A percentile compares a stretch with the other conserved stretches of the same genome.
phyloP scores from a whole-genome alignment of 148 eudicot species.

The Spergularia marina region DNA sequence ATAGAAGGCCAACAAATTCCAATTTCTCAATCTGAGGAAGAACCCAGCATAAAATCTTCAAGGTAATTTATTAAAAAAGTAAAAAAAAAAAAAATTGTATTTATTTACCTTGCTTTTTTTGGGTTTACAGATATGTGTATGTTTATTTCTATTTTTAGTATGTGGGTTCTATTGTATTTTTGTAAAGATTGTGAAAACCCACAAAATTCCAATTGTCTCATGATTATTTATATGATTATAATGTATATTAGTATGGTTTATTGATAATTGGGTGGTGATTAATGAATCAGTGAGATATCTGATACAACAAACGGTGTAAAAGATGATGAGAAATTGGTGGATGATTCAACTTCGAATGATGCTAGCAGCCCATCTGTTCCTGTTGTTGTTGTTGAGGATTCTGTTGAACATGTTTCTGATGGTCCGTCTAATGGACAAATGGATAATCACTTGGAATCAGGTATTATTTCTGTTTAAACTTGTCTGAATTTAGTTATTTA shows the following conservation, averaged over 20 bases:
- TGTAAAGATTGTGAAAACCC: neutral
- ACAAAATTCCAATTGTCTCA: too few relatives aligned
- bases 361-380: slow-evolving; percentile 5
- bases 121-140: neutral
- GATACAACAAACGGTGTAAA: slow-evolving; percentile 23
- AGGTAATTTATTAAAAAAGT: slow-evolving; percentile 22
- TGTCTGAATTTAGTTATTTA: slow-evolving; percentile 3
- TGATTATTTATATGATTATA: too few relatives aligned
- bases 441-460: slow-evolving; percentile 23
- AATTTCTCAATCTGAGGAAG: slow-evolving; percentile 15
- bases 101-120: neutral
- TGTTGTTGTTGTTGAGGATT: slow-evolving; percentile 2
- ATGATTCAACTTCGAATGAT: slow-evolving; percentile 9
- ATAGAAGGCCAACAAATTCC: slow-evolving; percentile 21
- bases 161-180: neutral
- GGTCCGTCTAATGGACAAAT: slow-evolving; percentile 18
- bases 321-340: slow-evolving; percentile 20
- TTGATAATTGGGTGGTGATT: slow-evolving; percentile 10
- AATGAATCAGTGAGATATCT: slow-evolving; percentile 23
- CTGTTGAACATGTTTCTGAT: neutral
- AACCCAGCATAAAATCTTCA: slow-evolving; percentile 14
- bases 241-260: slow-evolving; percentile 7
- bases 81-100: neutral
- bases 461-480: neutral
- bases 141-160: neutral